Conservation (phyloP, 176 grass and related monocot species). For the Chloris gayana region DNA sequence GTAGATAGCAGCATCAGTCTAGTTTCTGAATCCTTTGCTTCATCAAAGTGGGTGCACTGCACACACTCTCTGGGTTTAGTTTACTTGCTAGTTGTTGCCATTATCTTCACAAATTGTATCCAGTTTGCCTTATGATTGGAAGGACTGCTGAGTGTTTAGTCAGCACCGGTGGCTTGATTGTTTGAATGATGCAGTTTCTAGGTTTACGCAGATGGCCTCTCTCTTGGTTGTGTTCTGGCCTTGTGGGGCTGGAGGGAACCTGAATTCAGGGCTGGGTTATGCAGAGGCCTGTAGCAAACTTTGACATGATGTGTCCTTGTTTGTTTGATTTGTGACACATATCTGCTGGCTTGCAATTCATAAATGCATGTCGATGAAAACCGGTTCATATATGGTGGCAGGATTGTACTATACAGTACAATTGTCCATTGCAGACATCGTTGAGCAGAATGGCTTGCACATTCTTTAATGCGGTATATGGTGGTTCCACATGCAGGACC, state of each 20-base stretch:
- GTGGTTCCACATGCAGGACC: constrained; percentile 43
- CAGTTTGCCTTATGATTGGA: constrained; percentile 27
- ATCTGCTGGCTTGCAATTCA: constrained; percentile 41
- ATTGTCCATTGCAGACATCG: constrained; percentile 34
- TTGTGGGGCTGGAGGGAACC: constrained; percentile 24
- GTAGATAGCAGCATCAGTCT: constrained; percentile 45
- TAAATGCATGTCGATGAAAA: constrained; percentile 39
- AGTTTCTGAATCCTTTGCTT: constrained; percentile 33
- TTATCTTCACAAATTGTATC: constrained; percentile 24
- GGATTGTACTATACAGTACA: constrained; percentile 42
- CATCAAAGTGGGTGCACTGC: constrained; percentile 37
- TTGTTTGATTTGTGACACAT: constrained; percentile 49
- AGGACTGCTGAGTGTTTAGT: constrained; percentile 16
- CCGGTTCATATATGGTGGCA: constrained; percentile 33
- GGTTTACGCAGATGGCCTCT: not conserved
- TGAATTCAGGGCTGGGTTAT: constrained; percentile 58
- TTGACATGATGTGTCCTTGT: constrained; percentile 51
- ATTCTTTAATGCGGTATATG: constrained; percentile 48
- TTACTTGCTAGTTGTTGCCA: constrained; percentile 29
- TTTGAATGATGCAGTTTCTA: constrained; percentile 25
- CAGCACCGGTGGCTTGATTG: constrained; percentile 38
- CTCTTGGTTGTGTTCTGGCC: not conserved
- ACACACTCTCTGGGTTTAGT: constrained; percentile 1
- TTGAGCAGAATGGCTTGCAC: constrained; percentile 36
- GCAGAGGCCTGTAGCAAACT: constrained; percentile 38